phyloP scores from a whole-genome alignment of 306 rosid species.

The Trichosanthes truncata region DNA sequence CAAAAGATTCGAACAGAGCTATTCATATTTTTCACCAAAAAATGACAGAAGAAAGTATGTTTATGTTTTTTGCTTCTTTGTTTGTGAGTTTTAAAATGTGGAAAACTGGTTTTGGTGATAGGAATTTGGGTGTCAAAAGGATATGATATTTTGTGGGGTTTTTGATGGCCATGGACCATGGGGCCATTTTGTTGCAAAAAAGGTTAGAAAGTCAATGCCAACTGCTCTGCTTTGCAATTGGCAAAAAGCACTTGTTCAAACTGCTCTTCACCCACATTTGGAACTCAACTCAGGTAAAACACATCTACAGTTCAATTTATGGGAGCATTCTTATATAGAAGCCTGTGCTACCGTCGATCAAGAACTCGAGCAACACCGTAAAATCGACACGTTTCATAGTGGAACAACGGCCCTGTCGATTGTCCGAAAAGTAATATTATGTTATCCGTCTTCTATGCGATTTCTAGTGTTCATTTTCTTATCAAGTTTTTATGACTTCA shows the following conservation, averaged over 20 bases:
- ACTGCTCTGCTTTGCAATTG: slow-evolving; percentile 60
- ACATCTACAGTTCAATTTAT: slow-evolving; percentile 37
- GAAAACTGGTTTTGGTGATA: slow-evolving; percentile 10
- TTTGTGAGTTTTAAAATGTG: background rate
- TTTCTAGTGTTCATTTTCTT: background rate
- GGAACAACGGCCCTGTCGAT: slow-evolving; percentile 84
- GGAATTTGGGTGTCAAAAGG: slow-evolving; percentile 96
- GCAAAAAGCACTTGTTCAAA: slow-evolving; percentile 64
- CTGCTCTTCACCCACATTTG: slow-evolving; percentile 29
- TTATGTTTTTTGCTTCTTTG: background rate
- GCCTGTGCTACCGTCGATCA: slow-evolving; percentile 75
- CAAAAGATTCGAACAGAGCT: background rate
- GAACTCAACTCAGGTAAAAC: slow-evolving; percentile 33
- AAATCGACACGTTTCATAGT: slow-evolving; percentile 65
- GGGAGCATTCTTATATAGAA: slow-evolving; percentile 73
- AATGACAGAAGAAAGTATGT: background rate
- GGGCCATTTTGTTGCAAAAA: slow-evolving; percentile 92
- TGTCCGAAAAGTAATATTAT: slow-evolving; percentile 59
- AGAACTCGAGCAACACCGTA: slow-evolving; percentile 53
- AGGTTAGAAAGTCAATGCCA: slow-evolving; percentile 71
- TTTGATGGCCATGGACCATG: slow-evolving; percentile 94
- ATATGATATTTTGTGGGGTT: slow-evolving; percentile 80
- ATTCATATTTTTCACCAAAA: background rate
- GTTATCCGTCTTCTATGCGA: background rate
- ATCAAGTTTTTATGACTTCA: background rate